phyloP scores from a whole-genome alignment of 805 yeast genomes.

The Myxozyma nipponensis region DNA sequence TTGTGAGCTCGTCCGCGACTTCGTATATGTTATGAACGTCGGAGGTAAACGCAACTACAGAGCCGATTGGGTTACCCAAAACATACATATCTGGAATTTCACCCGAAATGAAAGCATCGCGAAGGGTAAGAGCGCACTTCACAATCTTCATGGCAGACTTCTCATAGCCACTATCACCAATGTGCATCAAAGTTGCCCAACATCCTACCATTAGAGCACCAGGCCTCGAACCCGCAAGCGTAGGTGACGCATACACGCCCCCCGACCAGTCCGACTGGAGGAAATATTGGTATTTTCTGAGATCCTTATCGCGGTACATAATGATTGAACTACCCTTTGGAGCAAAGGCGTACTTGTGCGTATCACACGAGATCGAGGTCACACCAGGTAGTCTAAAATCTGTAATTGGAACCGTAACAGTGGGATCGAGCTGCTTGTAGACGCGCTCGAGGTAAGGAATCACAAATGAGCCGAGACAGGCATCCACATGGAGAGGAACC shows the following conservation, averaged over 20 bases:
- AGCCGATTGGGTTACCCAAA: slow-evolving; percentile 79
- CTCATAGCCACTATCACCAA: slow-evolving; percentile 82
- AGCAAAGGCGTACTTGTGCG: slow-evolving; percentile 98
- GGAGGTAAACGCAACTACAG: slow-evolving; percentile 78
- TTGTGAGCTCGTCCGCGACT: slow-evolving; percentile 64
- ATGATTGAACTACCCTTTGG: slow-evolving; percentile 94
- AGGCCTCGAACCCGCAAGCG: slow-evolving; percentile 94
- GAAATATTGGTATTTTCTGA: slow-evolving; percentile 80
- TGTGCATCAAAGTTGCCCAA: slow-evolving; percentile 84
- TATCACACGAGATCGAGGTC: slow-evolving; percentile 97
- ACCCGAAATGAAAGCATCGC: slow-evolving; percentile 40
- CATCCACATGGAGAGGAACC: slow-evolving; percentile 93
- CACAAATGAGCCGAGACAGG: slow-evolving; percentile 90
- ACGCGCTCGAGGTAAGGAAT: slow-evolving; percentile 73
- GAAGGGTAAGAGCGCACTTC: slow-evolving; percentile 56
- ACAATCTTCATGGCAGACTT: slow-evolving; percentile 66
- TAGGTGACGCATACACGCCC: slow-evolving; percentile 94
- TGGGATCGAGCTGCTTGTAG: slow-evolving; percentile 42
- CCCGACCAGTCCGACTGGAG: slow-evolving; percentile 85
- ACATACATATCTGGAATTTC: slow-evolving; percentile 58
- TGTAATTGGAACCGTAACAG: slow-evolving; percentile 47
- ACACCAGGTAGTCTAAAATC: slow-evolving; percentile 86
- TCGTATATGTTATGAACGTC: slow-evolving; percentile 63
- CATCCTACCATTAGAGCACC: slow-evolving; percentile 98
- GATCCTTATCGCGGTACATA: slow-evolving; percentile 69